Evolutionary conservation across 441 rosid genomes (phyloP), one percentile per base, ranked within the genome.

Genomic region (Kokia cookei): DNA sequence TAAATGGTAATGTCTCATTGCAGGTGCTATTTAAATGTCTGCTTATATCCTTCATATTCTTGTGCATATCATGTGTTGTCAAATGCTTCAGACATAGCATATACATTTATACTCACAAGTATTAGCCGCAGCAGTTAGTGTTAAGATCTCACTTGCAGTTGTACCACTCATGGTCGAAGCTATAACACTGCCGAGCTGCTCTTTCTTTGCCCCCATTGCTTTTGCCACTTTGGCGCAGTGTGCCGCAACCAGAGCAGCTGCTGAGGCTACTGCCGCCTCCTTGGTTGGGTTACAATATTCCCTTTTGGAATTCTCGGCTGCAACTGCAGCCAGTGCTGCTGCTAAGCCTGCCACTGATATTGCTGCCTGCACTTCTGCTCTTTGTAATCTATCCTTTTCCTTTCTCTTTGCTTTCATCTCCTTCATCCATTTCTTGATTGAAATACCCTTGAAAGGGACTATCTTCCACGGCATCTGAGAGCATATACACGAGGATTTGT

Each of bases 91-190:
- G 40, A 47, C 55, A 22, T 7, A 27, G 3, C 1, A 14, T 14
- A 2, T 27, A 26, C 37, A 12, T 66, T 62, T 22, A 5, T 61
- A 55, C 81, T 84, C 91, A 92, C 98, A 92, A 13, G 67, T 63
- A 37, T 94, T 79, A n/a, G 99, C 96, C 24, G 97, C 89, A 75
- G 97, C 97, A 11, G 98, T 90, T 71, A 94, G 93, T 13, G 99
- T 90, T 40, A 94, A 77, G 73, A 93, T 87, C 81, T 94, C 98
- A 72, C 81, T 84, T 27, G 92, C 79, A 77, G 75, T 77, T 5
- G 96, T 90, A 7, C 92, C 83, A 42, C 85, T 85, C 92, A 85
- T 85, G 69, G 99, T 92, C 2, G 99, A 94, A 24, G 84, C 90
- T 59, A 94, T 86, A 62, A 77, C 83, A 72, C 84, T 54, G 51